Base-by-base conservation (phyloP, 225 moss, liverwort and hornwort species). In the Thuidium tamariscinum region DNA sequence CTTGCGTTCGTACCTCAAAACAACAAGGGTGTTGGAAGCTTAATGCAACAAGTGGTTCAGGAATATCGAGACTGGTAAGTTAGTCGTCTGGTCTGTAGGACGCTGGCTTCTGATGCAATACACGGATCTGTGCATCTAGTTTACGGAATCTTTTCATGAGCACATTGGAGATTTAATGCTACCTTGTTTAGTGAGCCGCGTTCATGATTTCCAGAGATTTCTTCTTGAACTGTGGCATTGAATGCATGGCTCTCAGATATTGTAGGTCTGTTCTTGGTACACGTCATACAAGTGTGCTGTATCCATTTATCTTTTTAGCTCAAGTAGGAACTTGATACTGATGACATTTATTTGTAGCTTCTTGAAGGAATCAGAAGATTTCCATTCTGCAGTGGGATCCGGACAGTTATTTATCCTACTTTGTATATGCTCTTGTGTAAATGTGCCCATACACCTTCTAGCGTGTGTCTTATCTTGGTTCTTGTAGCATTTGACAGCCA, bases 1-100 rank as follows among this genome's bases (percentile, higher is more conserved):
- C 96, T 97, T 87, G 94, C 93, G 73, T 97, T 91, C 49, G 95
- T 93, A 72, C 96, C 96, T 86, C 93, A 94, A 86, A 87, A 86
- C 54, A 97, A 93, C 85, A 88, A 74, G 82, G 96, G 93, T 59
- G 83, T 97, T 78, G 91, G 78, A 57, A 90, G 88, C 59, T 82
- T 97, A 84, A 89, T 97, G 85, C 88, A 95, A 81, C 89, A 97
- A 87, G 91, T 94, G 46, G 86, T 93, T 79, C 95, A 91, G 87
- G 89, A 94, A 56, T 95, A 91, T 92, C 92, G 82, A 74, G 88
- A 83, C 18, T 86, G 89, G 95, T 96, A 88, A 94, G 94, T 92
- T 32, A 80, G 23, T 80, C 74, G 44, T 87, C 73, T 84, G 60
- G 79, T 69, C 39, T 82, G 70, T 81, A 67, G 80, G 75, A 61